Base-by-base conservation (phyloP, 2,329 filamentous ascomycete genomes). In the Keithomyces neogunnii region DNA sequence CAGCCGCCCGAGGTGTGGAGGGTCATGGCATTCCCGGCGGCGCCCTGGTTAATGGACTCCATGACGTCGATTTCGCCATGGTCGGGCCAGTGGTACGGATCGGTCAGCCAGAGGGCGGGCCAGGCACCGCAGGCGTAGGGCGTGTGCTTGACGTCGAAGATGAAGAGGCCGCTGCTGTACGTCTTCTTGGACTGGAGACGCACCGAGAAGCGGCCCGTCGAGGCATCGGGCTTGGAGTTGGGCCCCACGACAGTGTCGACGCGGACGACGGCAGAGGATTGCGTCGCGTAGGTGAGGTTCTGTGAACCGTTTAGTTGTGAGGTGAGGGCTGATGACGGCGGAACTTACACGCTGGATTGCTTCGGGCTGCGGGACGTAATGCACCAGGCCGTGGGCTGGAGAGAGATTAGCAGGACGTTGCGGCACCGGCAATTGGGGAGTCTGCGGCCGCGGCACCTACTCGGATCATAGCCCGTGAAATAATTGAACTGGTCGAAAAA, bases 11-110 rank as follows among this genome's bases (percentile, higher is more conserved):
- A 75, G 3, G 81, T 81, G 67, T 85, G 82, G 43, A 85, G 70
- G 3, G 80, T 79, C 66, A 84, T 74, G 55, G 75, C 70, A 61
- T 82, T 84, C 33, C 81, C 81, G 13, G 72, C 65, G 2, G 65
- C 67, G 39, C 69, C 80, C 47, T 72, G 63, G 64, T 85, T 84
- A 50, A 74, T 73, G 7, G 78, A 71, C 63, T 84, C 81, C 64
- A 85, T 73, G 29, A 84, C 60, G 61, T 84, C 81, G 54, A 85
- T 84, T 63, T 86, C 84, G 53, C 83, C 83, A 56, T 85, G 73
- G 4, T 63, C 58, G 3, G 84, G 83, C 84, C 83, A 84, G 66
- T 82, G 75, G 57, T 62, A 66, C 1, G 73, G 68, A 62, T 87
- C 84, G 0, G 74, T 72, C 5, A 87, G 70, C 84, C 84, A 87